Percentiles rank a stretch among this genome's conserved stretches.
Conservation (phyloP, 768 basidiomycete genomes). For the Trametes elegans region DNA sequence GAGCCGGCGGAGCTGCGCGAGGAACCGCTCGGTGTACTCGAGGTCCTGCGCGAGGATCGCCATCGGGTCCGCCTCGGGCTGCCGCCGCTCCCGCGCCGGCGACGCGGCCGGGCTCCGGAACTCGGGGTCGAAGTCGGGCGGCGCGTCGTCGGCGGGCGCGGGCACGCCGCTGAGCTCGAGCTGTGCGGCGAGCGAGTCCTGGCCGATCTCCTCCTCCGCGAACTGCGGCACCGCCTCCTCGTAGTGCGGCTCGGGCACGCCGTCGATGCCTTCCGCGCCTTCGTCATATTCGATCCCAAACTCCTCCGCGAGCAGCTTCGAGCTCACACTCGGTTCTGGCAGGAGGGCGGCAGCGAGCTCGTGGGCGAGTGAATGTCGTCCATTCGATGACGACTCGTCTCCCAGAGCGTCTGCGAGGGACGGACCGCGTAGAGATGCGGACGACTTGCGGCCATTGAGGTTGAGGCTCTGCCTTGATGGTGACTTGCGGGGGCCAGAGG, state of each 20-base stretch:
- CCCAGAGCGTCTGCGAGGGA: constrained; percentile 37
- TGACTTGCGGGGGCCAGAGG: constrained; percentile 26
- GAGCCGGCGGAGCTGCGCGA: constrained; percentile 65
- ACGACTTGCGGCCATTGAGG: constrained; percentile 44
- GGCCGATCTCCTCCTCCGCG: constrained; percentile 23
- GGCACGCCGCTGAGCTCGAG: constrained; percentile 15
- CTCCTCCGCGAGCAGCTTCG: constrained; percentile 79
- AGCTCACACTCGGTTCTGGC: constrained; percentile 80
- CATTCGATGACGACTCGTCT: constrained; percentile 44
- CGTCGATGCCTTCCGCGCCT: constrained; percentile 80
- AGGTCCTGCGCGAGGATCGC: constrained; percentile 70
- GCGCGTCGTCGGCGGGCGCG: constrained; percentile 28
- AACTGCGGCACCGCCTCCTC: constrained; percentile 33
- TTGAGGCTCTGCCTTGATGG: constrained; percentile 31
- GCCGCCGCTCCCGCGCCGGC: constrained; percentile 26
- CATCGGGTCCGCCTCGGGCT: constrained; percentile 60
- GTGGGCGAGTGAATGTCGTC: constrained; percentile 75
- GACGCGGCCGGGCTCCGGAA: constrained; percentile 38
- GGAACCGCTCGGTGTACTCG: constrained; percentile 74
- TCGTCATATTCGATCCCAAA: constrained; percentile 90
- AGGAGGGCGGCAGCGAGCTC: constrained; percentile 85
- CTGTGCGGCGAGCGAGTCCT: constrained; percentile 16
- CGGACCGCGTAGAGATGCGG: constrained; percentile 47
- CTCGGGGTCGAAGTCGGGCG: constrained; percentile 43
- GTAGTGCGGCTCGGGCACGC: constrained; percentile 29